Evolutionary conservation across 257 asterid genomes (phyloP), one percentile per base, ranked within the genome.

Genomic region (Plectranthus barbatus): DNA sequence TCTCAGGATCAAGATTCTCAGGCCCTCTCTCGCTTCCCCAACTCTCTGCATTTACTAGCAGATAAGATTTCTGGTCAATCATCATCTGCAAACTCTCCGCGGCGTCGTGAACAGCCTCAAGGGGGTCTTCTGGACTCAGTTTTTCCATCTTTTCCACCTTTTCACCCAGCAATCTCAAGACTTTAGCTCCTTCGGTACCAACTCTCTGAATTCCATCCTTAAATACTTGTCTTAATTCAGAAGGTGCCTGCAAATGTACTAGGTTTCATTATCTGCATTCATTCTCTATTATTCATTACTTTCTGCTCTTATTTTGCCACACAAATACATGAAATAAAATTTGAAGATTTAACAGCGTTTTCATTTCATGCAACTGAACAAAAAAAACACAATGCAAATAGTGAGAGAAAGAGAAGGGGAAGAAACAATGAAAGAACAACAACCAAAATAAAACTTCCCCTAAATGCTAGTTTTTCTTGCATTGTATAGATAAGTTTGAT

Each of bases 81-180:
- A 84, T 34, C 79, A 93, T 47, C 59, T 93, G 99, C 41, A 93
- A 65, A 77, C 74, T 78, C 74, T 93, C 97, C 0, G 96, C 99
- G 17, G 97, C 96, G 14, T 83, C 91, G 9, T 90, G 99, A 49
- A 93, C 79, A 53, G 78, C 77, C 0, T 85, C 79, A 6, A 93
- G 90, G 6, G 79, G 61, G 49, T 87, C 87, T 7, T 67, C 92
- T 1, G 87, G 76, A 66, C 70, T 62, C 44, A 90, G 86, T 72
- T 80, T 90, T 70, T 93, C 99, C 99, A 76, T 88, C 81, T 83
- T 88, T 67, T 92, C 95, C 12, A 92, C 83, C 74, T 92, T 92
- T 36, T 92, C 93, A 14, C 95, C 88, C 2, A 92, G 89, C 70
- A 57, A 48, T 6, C 79, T 82, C 54, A 92, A 48, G 29, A 92